phyloP scores from a whole-genome alignment of 176 grass and related monocot genomes.

The Oropetium thomaeum region DNA sequence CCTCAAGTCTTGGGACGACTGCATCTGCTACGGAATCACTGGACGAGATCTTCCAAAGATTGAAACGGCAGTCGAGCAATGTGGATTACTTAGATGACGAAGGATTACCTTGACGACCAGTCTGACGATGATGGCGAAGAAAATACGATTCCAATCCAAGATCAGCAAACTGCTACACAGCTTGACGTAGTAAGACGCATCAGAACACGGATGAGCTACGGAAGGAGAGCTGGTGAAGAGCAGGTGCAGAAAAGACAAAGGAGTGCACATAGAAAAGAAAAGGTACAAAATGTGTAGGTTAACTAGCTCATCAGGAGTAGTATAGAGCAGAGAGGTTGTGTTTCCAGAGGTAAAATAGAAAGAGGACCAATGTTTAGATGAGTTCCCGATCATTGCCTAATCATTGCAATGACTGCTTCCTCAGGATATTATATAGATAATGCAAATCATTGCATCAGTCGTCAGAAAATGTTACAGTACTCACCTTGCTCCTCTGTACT shows the following conservation, averaged over 20 bases:
- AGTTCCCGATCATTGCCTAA: not conserved
- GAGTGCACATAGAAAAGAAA: slow-evolving; percentile 18
- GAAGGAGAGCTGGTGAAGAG: not conserved
- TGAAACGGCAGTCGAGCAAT: slow-evolving; percentile 55
- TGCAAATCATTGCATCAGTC: too few species aligned
- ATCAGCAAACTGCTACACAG: not conserved
- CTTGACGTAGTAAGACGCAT: not conserved
- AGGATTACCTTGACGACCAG: slow-evolving; percentile 32
- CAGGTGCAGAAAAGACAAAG: not conserved
- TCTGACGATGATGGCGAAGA: slow-evolving; percentile 20
- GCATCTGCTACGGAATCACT: slow-evolving; percentile 46
- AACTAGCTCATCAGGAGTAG: not conserved
- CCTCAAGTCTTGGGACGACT: slow-evolving; percentile 6
- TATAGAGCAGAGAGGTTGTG: not conserved
- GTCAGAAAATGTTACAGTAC: too few species aligned
- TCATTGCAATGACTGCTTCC: too few species aligned
- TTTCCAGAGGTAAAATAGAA: not conserved
- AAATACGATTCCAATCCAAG: slow-evolving; percentile 2
- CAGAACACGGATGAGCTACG: not conserved
- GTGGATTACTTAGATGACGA: slow-evolving; percentile 46
- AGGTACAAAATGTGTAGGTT: not conserved
- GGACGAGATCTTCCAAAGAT: slow-evolving; percentile 77
- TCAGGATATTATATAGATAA: too few species aligned
- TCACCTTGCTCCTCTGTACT: too few species aligned
- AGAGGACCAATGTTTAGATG: too few species aligned